Evolutionary conservation across 2,329 filamentous ascomycete species (phyloP).

Genomic region (Coniochaeta prunicola): DNA sequence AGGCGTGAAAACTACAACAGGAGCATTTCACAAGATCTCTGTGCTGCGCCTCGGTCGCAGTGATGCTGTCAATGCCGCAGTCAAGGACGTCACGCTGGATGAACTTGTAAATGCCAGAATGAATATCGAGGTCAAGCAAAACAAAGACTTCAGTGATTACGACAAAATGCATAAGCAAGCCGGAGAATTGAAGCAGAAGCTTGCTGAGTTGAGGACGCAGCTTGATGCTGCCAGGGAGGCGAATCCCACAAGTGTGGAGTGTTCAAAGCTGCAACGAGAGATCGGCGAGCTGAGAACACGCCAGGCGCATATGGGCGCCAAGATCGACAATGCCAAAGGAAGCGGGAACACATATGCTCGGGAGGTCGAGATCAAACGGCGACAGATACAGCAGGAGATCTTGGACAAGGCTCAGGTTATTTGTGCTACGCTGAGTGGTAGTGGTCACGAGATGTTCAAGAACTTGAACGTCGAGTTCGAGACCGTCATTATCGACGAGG

Average conservation of each 20-base stretch:
- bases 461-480: slow-evolving; percentile 93
- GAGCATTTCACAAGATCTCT: slow-evolving; percentile 67
- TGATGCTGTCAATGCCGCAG: slow-evolving; percentile 84
- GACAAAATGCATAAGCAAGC: slow-evolving; percentile 59
- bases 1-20: slow-evolving; percentile 72
- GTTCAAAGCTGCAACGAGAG: slow-evolving; percentile 60
- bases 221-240: slow-evolving; percentile 55
- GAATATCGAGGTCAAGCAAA: slow-evolving; percentile 50
- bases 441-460: slow-evolving; percentile 96
- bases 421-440: slow-evolving; percentile 90
- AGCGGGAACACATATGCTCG: slow-evolving; percentile 74
- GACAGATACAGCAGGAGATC: slow-evolving; percentile 82
- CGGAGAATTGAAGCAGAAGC: slow-evolving; percentile 65
- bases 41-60: slow-evolving; percentile 85
- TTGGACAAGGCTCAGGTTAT: slow-evolving; percentile 87
- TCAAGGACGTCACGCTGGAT: slow-evolving; percentile 88
- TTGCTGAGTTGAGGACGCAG: slow-evolving; percentile 63
- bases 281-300: slow-evolving; percentile 72
- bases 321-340: slow-evolving; percentile 83
- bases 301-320: slow-evolving; percentile 65
- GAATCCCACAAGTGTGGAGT: slow-evolving; percentile 19
- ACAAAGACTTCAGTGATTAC: slow-evolving; percentile 46
- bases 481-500: slow-evolving; percentile 96
- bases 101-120: slow-evolving; percentile 77
- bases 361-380: slow-evolving; percentile 78